Conservation (phyloP, 495 filamentous ascomycete species). For the Bombardia bombarda region DNA sequence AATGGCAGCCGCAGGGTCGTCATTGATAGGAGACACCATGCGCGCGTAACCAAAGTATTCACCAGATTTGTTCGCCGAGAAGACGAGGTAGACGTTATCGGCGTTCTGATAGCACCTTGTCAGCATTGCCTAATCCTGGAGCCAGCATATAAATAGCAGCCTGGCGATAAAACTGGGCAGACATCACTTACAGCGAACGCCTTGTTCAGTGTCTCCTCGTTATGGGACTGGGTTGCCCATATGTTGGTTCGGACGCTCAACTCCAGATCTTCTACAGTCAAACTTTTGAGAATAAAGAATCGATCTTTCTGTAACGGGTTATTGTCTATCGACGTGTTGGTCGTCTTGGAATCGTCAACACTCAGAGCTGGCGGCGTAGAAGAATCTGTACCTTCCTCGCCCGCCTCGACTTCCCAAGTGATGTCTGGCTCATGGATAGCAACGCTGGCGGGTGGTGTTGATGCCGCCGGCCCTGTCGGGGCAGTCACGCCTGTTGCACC, state of each 20-base stretch:
- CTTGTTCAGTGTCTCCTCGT: constrained; percentile 74
- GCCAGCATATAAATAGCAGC: background rate
- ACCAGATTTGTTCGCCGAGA: constrained; percentile 96
- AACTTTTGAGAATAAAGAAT: constrained; percentile 90
- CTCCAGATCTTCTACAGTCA: constrained; percentile 91
- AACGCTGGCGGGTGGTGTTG: constrained; percentile 15
- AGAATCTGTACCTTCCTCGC: constrained; percentile 2
- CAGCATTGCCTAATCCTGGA: background rate
- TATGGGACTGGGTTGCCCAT: constrained; percentile 95
- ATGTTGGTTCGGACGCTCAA: constrained; percentile 78
- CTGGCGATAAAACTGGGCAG: background rate
- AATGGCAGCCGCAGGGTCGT: constrained; percentile 61
- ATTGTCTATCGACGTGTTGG: constrained; percentile 9
- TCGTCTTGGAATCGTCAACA: constrained; percentile 14
- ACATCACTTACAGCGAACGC: constrained; percentile 67
- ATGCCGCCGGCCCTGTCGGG: constrained; percentile 46
- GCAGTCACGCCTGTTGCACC: constrained; percentile 39
- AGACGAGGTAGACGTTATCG: constrained; percentile 90
- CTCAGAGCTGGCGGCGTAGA: constrained; percentile 3
- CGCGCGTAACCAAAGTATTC: constrained; percentile 95
- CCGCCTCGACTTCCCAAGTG: constrained; percentile 7
- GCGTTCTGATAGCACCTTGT: constrained; percentile 45
- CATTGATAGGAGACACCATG: constrained; percentile 79
- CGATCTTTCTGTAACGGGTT: constrained; percentile 47
- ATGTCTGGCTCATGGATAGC: constrained; percentile 11